Evolutionary conservation across 805 yeast genomes (phyloP).

Genomic region (Myxozyma monticola): DNA sequence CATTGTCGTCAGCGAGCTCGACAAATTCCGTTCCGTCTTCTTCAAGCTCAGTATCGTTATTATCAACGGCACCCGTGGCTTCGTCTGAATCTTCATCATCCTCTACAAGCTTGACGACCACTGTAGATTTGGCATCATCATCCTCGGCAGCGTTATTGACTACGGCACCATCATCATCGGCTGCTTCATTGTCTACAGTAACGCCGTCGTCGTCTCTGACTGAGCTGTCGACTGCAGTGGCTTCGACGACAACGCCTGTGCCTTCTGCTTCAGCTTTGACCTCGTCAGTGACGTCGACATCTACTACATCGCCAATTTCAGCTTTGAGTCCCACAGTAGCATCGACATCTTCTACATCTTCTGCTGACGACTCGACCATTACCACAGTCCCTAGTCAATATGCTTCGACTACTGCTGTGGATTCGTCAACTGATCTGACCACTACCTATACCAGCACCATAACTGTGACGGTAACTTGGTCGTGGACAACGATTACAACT

Average conservation of each 20-base stretch:
- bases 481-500: conserved; percentile 15
- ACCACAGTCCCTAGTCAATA: conserved; percentile 13
- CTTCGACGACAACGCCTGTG: conserved; percentile 17
- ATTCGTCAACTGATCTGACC: conserved; percentile 18
- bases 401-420: conserved; percentile 5
- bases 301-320: conserved; percentile 3
- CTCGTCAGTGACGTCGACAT: conserved; percentile 23
- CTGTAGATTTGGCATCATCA: neutral
- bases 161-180: neutral
- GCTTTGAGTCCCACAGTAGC: conserved; percentile 27
- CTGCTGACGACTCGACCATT: conserved; percentile 7
- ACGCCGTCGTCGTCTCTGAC: neutral
- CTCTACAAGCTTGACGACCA: neutral
- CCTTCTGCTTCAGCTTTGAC: conserved; percentile 8
- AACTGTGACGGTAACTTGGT: conserved; percentile 21
- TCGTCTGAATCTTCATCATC: neutral
- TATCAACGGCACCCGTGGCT: no score
- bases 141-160: neutral
- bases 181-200: neutral
- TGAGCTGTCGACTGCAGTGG: conserved; percentile 24
- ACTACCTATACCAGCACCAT: conserved; percentile 3
- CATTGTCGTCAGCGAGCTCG: neutral
- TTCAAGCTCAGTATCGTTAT: neutral
- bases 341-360: conserved; percentile 24
- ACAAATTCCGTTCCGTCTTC: neutral